phyloP scores from a whole-genome alignment of 2,329 filamentous ascomycete species.

The Phoma sp. region DNA sequence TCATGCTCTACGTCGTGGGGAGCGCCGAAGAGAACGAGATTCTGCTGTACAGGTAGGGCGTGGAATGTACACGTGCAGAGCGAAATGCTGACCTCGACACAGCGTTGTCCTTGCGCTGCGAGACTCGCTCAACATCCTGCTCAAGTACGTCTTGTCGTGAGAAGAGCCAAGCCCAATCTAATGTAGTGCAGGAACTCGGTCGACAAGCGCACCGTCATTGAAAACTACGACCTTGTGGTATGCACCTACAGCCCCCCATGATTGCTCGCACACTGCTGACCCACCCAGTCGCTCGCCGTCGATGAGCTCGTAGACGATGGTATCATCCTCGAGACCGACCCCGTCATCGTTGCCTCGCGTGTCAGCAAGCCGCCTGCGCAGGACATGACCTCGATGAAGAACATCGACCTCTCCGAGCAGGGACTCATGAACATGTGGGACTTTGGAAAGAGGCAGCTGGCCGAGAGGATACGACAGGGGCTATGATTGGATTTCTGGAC shows the following conservation, averaged over 20 bases:
- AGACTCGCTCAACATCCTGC: conserved; percentile 86
- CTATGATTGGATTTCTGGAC: conserved; percentile 29
- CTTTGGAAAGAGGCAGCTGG: conserved; percentile 88
- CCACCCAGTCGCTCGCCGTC: conserved; percentile 86
- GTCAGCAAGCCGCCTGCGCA: conserved; percentile 91
- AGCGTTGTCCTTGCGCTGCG: conserved; percentile 87
- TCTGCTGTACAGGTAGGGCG: conserved; percentile 75
- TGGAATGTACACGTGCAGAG: too few relatives aligned
- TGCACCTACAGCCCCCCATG: conserved; percentile 7
- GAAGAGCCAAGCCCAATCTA: not conserved
- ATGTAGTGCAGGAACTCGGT: conserved; percentile 75
- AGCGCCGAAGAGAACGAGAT: conserved; percentile 94
- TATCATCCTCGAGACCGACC: conserved; percentile 96
- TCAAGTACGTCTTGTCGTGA: conserved; percentile 73
- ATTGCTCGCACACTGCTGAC: conserved; percentile 61
- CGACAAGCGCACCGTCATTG: conserved; percentile 96
- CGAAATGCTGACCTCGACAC: conserved; percentile 18
- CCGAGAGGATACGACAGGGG: conserved; percentile 88
- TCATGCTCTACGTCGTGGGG: conserved; percentile 95
- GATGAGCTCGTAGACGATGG: conserved; percentile 76
- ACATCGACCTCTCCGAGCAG: conserved; percentile 94
- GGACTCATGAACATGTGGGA: conserved; percentile 93
- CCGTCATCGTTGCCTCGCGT: conserved; percentile 88
- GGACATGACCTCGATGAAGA: conserved; percentile 86
- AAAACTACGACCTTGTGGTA: conserved; percentile 93